Percentiles rank a stretch among this genome's conserved stretches.
These are phyloP conservation scores for Striga asiatica DNA, from an alignment of 257 asterid genomes.

Conservation along the genomic window DNA sequence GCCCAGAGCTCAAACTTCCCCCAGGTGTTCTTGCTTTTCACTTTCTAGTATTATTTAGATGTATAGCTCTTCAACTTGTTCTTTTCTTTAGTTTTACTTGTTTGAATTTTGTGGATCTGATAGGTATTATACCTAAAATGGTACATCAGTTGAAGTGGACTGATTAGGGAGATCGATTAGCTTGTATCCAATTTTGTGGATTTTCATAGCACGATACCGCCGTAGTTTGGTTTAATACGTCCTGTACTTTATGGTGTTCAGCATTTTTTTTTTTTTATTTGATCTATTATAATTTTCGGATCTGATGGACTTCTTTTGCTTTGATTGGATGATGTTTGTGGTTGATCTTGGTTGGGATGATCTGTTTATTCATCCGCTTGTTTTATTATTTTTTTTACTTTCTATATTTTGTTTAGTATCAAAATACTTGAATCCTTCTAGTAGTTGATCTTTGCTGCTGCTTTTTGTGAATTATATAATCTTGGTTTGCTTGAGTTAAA, in stretches of 20 bases:
- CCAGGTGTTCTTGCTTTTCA: conserved; percentile 28
- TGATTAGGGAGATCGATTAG: neutral
- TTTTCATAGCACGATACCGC: neutral
- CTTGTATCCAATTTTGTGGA: neutral
- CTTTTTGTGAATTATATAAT: neutral
- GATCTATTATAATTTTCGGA: conserved; percentile 7
- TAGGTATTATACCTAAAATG: neutral
- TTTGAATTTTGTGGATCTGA: conserved; percentile 20
- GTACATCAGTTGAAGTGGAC: neutral
- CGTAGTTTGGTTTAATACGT: too few relatives aligned
- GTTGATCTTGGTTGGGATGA: conserved; percentile 16
- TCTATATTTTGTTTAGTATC: conserved; percentile 5
- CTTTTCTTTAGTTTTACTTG: neutral
- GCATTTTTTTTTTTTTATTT: neutral
- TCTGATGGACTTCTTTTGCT: conserved; percentile 18
- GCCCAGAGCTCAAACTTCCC: conserved; percentile 73
- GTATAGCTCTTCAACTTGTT: neutral
- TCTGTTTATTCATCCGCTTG: neutral
- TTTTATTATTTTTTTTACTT: neutral
- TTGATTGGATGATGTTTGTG: neutral
- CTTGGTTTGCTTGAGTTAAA: conserved; percentile 10
- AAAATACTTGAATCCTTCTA: conserved; percentile 1
- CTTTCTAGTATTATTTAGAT: too few relatives aligned
- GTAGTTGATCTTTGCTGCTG: neutral
- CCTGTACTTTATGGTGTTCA: neutral